Evolutionary conservation across 805 yeast genomes (phyloP).

Genomic region (Cyberlindnera subsufficiens): DNA sequence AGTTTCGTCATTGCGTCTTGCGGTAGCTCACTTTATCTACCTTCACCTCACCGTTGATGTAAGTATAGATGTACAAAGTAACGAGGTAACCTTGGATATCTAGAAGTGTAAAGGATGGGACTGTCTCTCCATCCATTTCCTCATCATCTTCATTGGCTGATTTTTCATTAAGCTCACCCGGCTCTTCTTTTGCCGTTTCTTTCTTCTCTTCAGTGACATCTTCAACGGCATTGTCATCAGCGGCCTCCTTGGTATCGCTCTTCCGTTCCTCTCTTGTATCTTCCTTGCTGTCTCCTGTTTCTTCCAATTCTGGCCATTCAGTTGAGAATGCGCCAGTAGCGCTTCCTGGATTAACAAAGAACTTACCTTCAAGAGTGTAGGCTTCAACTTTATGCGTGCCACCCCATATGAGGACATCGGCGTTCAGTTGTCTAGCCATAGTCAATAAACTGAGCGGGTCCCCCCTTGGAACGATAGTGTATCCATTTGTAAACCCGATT

Average conservation of each 20-base stretch:
- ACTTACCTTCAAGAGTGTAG: conserved; percentile 84
- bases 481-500: conserved; percentile 83
- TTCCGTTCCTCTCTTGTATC: neutral
- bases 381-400: conserved; percentile 93
- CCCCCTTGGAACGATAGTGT: conserved; percentile 73
- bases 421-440: conserved; percentile 86
- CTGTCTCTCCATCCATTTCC: conserved; percentile 23
- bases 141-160: conserved; percentile 19
- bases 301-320: conserved; percentile 55
- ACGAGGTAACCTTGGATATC: conserved; percentile 80
- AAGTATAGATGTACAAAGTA: conserved; percentile 79
- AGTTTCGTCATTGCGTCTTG: conserved; percentile 31
- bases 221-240: conserved; percentile 17
- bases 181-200: conserved; percentile 10
- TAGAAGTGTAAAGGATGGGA: conserved; percentile 83
- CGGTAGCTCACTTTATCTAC: conserved; percentile 81
- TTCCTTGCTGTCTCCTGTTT: conserved; percentile 31
- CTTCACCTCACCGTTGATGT: conserved; percentile 74
- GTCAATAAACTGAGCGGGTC: conserved; percentile 82
- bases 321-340: conserved; percentile 87
- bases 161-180: conserved; percentile 13
- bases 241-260: conserved; percentile 26
- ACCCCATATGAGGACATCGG: conserved; percentile 87
- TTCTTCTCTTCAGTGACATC: conserved; percentile 13
- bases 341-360: conserved; percentile 94